Evolutionary conservation across 108 stramenopile genomes (phyloP), one percentile per base, ranked within the genome.

Genomic region (Skeletonema costatum): DNA sequence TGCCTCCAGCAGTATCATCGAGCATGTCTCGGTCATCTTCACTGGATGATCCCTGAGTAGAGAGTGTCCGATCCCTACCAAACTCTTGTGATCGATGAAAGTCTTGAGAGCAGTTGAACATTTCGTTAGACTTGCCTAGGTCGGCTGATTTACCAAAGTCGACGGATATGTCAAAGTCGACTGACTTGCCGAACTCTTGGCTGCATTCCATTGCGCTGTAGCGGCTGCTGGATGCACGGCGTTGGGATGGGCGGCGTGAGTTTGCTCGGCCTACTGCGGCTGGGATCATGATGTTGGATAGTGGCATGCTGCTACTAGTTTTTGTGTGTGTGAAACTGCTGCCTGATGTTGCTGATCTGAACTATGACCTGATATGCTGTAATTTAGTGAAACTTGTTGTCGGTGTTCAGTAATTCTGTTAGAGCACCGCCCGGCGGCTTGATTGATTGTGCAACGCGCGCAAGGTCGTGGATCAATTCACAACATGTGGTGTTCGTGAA

Each of bases 121-220:
- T n/a, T 0, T 19, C 17, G 5, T 50, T 50, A 3, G 62, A 63
- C 62, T 19, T 51, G 6, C 17, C 17, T 0, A 51, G 6, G 17
- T 51, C 50, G 9, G 62, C 21, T 1, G 62, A 63, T 21, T 63
- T 63, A 16, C 38, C 62, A 63, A 63, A 63, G 62, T 63, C 62
- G 62, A 36, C 62, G 6, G 62, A 63, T 51, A 51, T 51, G 7
- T 51, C 50, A 19, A 51, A 51, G 50, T 51, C 50, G 17, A 51
- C 50, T 19, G 50, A 51, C 50, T 51, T 51, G 50, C 50, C 50
- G 19, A 51, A 51, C 5, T 51, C 50, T 51, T 51, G 50, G 50
- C n/a, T 17, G 50, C 17, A 51, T 19, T 51, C 50, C 50, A 51
- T 51, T 5, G 50, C 50, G 17, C 50, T 51, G 19, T 19, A 51